Base-by-base conservation (phyloP, 192 early-diverging fungal species). In the Backusella tuberculispora region DNA sequence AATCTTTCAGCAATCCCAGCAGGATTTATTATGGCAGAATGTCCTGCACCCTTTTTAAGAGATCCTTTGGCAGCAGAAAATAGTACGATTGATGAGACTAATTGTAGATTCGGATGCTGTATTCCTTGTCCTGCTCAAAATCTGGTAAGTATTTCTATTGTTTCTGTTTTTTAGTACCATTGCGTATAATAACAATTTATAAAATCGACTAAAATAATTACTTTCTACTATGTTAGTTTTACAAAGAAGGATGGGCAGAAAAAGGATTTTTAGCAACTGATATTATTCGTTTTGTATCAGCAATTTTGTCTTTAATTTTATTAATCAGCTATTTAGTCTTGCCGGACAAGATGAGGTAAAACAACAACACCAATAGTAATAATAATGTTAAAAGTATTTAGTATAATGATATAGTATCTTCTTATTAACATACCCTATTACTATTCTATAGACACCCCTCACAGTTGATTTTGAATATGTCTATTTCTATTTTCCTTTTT, bases 101-200 rank as follows among this genome's bases (percentile, higher is more conserved):
- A 73, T 45, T 88, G 87, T 66, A 66, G 68, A 60, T 74, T 74
- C 43, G 85, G 85, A 42, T 88, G 87, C 63, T 88, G 87, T 72
- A 40, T 88, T 38, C 87, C 87, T 26, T 88, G 87, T 48, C 87
- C 87, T 1, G 79, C 78, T 14, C 83, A 84, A 71, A 83, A 88
- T 47, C 53, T 65, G 38, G 75, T 76, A 76, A 69, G 38, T 67
- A 19, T 42, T 43, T 17, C 19, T 66, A 40, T 42, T 41, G 15
- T 17, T 66, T 66, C 9, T 42, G 24, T 43, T 41, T 53, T 53
- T 19, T 17, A 17, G 15, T 7, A 17, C 7, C 1, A 34, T 34
- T 34, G 29, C 2, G 29, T 34, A 2, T 34, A 34, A 2, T 34
- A 34, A 34, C 29, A 50, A 43, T 43, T 6, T 43, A 43, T 60